These are phyloP conservation scores for Mycena latifolia DNA, from an alignment of 768 basidiomycete genomes.

Conservation along the genomic window DNA sequence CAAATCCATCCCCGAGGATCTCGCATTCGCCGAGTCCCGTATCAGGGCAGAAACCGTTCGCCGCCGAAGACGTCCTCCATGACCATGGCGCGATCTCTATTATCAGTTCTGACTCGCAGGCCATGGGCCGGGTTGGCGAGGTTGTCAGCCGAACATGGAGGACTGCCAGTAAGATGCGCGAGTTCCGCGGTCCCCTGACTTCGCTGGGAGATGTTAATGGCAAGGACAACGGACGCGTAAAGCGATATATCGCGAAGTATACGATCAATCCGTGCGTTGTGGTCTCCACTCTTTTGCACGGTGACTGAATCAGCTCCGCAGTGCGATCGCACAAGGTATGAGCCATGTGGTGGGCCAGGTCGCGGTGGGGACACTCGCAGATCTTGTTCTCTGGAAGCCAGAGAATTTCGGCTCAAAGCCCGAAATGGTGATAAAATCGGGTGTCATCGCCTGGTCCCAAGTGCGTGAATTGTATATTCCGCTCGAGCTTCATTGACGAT, in stretches of 20 bases:
- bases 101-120: constrained; percentile 97
- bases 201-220: constrained; percentile 77
- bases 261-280: constrained; percentile 93
- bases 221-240: constrained; percentile 90
- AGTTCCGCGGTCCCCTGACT: constrained; percentile 78
- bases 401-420: constrained; percentile 94
- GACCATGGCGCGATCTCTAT: constrained; percentile 96
- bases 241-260: constrained; percentile 96
- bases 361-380: constrained; percentile 86
- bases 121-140: constrained; percentile 98
- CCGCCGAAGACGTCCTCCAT: constrained; percentile 96
- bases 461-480: constrained; percentile 54
- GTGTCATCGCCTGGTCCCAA: constrained; percentile 92
- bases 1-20: constrained; percentile 90
- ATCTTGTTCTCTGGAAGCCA: constrained; percentile 96
- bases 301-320: constrained; percentile 43
- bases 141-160: constrained; percentile 95
- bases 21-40: constrained; percentile 96
- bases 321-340: constrained; percentile 95
- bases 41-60: constrained; percentile 97
- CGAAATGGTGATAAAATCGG: constrained; percentile 95
- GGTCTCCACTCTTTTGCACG: constrained; percentile 1
- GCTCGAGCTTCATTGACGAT: constrained; percentile 10
- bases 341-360: constrained; percentile 89
- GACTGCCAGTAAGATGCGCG: constrained; percentile 95